phyloP scores from a whole-genome alignment of 148 eudicot species.

The Camellia japonica region DNA sequence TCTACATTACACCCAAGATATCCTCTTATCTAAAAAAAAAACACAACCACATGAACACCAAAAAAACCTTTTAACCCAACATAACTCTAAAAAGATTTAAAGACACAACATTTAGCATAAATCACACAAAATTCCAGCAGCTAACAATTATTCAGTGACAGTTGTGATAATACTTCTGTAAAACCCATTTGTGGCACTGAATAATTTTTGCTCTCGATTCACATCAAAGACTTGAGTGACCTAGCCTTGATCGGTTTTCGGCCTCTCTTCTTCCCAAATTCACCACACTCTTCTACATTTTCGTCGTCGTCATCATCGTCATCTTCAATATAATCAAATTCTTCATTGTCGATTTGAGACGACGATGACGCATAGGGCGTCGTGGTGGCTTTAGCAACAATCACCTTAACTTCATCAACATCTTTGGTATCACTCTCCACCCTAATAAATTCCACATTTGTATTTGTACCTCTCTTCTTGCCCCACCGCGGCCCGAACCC shows the following conservation, averaged over 20 bases:
- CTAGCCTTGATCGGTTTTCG: constrained; percentile 57
- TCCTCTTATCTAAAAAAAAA: not conserved
- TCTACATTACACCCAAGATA: not conserved
- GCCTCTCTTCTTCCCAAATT: constrained; percentile 21
- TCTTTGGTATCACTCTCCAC: not conserved
- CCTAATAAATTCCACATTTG: not conserved
- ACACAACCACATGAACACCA: not conserved
- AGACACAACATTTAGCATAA: not conserved
- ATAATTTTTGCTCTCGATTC: not conserved
- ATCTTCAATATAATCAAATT: constrained; percentile 25
- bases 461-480: constrained; percentile 31
- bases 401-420: not conserved
- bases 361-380: not conserved
- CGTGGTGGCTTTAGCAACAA: no score
- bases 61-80: no score
- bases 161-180: no score
- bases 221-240: constrained; percentile 56
- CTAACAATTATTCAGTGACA: no score
- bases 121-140: not conserved
- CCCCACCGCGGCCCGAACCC: constrained; percentile 78
- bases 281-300: not conserved
- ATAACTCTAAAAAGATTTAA: not conserved
- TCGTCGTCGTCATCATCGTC: constrained; percentile 22
- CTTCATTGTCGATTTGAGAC: not conserved
- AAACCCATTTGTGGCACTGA: no score